Percentiles rank a stretch among this genome's conserved stretches.
These are phyloP conservation scores for Aphanomyces cochlioides DNA, from an alignment of 352 stramenopile species.

Conservation along the genomic window DNA sequence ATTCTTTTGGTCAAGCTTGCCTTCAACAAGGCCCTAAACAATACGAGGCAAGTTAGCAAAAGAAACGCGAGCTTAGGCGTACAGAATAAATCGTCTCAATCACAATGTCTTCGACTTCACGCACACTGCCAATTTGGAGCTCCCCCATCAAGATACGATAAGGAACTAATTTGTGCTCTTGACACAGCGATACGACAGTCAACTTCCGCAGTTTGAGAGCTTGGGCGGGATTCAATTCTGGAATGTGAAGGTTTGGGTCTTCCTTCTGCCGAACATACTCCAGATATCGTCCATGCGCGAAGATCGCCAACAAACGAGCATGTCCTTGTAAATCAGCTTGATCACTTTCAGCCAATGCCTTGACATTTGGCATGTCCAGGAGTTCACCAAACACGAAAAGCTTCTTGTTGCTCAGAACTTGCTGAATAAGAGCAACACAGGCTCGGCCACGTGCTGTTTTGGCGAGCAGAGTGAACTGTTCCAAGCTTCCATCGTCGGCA, in stretches of 20 bases:
- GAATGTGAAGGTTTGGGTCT: slow-evolving; percentile 39
- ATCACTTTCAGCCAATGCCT: slow-evolving; percentile 70
- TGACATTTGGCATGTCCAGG: slow-evolving; percentile 87
- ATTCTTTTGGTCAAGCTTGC: slow-evolving; percentile 87
- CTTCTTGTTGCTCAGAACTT: slow-evolving; percentile 89
- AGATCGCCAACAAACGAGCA: slow-evolving; percentile 83
- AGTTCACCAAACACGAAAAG: slow-evolving; percentile 92
- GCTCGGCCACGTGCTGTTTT: slow-evolving; percentile 86
- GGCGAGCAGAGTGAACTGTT: slow-evolving; percentile 91
- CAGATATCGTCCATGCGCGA: slow-evolving; percentile 84
- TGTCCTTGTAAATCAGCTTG: slow-evolving; percentile 57
- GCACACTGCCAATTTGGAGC: slow-evolving; percentile 72
- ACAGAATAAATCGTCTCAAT: slow-evolving; percentile 93
- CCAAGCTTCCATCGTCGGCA: slow-evolving; percentile 59
- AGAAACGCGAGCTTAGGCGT: background rate
- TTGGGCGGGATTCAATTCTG: slow-evolving; percentile 62
- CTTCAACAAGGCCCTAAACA: slow-evolving; percentile 77
- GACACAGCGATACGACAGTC: slow-evolving; percentile 80
- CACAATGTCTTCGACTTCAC: slow-evolving; percentile 89
- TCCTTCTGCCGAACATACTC: slow-evolving; percentile 83
- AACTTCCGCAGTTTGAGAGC: slow-evolving; percentile 87
- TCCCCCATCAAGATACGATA: slow-evolving; percentile 77
- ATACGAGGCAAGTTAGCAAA: too few species aligned
- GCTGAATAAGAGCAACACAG: slow-evolving; percentile 90
- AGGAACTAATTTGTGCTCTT: slow-evolving; percentile 77